Percentiles rank a stretch among this genome's conserved stretches.
Conservation (phyloP, 495 filamentous ascomycete species). For the Penicillium mononematosum region DNA sequence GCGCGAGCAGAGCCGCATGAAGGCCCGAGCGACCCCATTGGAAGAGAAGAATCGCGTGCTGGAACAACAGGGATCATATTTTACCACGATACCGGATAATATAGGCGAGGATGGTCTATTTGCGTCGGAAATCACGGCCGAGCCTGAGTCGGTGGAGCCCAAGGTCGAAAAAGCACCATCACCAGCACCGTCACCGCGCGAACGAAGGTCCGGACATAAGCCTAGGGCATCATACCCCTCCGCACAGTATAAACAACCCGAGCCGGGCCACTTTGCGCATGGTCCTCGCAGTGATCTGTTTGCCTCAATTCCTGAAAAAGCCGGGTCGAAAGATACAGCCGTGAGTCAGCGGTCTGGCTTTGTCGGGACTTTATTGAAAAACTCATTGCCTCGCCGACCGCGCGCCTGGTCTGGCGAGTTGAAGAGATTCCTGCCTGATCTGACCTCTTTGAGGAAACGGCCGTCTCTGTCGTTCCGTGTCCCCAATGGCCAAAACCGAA, state of each 20-base stretch:
- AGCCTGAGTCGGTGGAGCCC: slow-evolving; percentile 32
- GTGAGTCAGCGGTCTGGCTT: slow-evolving; percentile 35
- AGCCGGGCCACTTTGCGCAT: slow-evolving; percentile 10
- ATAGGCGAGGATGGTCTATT: slow-evolving; percentile 34
- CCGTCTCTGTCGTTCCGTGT: slow-evolving; percentile 49
- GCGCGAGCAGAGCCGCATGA: slow-evolving; percentile 66
- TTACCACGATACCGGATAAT: slow-evolving; percentile 41
- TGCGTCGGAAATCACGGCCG: slow-evolving; percentile 34
- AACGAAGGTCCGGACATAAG: background rate
- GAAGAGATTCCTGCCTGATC: slow-evolving; percentile 45
- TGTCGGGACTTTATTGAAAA: slow-evolving; percentile 43
- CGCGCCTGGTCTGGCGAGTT: slow-evolving; percentile 45
- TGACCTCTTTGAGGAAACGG: slow-evolving; percentile 45
- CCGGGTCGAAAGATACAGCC: slow-evolving; percentile 16
- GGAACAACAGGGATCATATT: slow-evolving; percentile 55
- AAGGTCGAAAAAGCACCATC: background rate
- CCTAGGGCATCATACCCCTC: slow-evolving; percentile 11
- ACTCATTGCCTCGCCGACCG: slow-evolving; percentile 36
- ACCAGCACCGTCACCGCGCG: background rate
- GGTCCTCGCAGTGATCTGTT: slow-evolving; percentile 22
- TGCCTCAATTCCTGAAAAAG: slow-evolving; percentile 3
- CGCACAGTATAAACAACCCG: slow-evolving; percentile 1
- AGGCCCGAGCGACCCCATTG: slow-evolving; percentile 66
- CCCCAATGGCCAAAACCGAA: slow-evolving; percentile 28
- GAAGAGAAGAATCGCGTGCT: slow-evolving; percentile 72